Evolutionary conservation across 768 basidiomycete genomes (phyloP), one percentile per base, ranked within the genome.

Genomic region (Mycena chlorophos): DNA sequence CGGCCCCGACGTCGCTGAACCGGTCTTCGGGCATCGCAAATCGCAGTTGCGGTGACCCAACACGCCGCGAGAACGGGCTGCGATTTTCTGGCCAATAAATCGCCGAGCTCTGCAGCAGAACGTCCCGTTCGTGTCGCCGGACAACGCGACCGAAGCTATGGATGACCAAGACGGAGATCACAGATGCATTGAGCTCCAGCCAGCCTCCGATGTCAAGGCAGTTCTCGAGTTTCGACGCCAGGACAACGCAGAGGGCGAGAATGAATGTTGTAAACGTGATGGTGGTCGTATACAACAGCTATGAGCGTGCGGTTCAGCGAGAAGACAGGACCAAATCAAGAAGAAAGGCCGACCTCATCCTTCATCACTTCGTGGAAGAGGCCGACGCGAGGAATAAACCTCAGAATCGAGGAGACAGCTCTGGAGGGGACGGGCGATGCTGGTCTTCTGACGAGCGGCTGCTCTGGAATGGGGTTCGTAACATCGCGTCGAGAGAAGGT

Each of bases 101-200:
- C 3, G 70, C 66, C 2, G 82, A 75, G 53, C 80, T 75, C 49
- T 80, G 80, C 12, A 85, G 64, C 28, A 84, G 66, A 1, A 77
- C 75, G 39, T 86, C 85, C 40, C 75, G 69, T 65, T 87, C 85
- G 59, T 86, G 82, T n/a, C 85, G 75, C 27, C 73, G 75, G 19
- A 85, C 75, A 6, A 85, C 85, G 20, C 82, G 76, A 39, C 78
- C 73, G 59, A 84, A 85, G 66, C 82, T 85, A 59, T 84, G 81
- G 57, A 86, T 79, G 14, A 78, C 76, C 30, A 84, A 69, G 14
- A 82, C 48, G 0, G 85, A 85, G 17, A 84, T 76, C 13, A 84
- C 65, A 17, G 75, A 73, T 84, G 83, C 84, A 60, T 82, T 81
- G 17, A 83, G 51, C 10, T 69, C 68, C 54, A 85, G 73, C 85